Evolutionary conservation across 306 rosid species (phyloP).

Genomic region (Lithocarpus polystachyus): DNA sequence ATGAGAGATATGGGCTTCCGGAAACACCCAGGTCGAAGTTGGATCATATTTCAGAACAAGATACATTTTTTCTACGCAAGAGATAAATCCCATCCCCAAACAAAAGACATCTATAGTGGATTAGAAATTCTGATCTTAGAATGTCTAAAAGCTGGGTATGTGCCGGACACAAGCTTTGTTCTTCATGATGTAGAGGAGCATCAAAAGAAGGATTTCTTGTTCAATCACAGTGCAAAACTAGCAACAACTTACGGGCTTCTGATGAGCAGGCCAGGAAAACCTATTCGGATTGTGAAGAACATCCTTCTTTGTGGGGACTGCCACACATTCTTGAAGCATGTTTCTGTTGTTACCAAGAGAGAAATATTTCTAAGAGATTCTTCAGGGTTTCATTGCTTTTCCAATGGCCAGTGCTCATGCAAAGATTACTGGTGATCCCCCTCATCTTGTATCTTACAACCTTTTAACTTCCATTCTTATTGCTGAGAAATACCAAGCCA

Average conservation of each 20-base stretch:
- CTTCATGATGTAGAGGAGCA: slow-evolving; percentile 87
- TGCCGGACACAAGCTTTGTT: slow-evolving; percentile 72
- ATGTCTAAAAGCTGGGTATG: slow-evolving; percentile 76
- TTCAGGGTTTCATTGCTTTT: slow-evolving; percentile 82
- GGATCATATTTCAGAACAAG: slow-evolving; percentile 58
- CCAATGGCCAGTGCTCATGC: slow-evolving; percentile 76
- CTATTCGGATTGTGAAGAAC: slow-evolving; percentile 68
- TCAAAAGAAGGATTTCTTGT: slow-evolving; percentile 66
- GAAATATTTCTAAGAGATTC: slow-evolving; percentile 65
- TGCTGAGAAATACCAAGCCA: background rate
- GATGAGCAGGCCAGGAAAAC: slow-evolving; percentile 54
- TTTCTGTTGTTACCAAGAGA: slow-evolving; percentile 56
- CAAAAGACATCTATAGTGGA: slow-evolving; percentile 73
- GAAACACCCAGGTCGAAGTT: slow-evolving; percentile 76
- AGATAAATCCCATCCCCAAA: slow-evolving; percentile 73
- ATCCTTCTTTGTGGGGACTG: slow-evolving; percentile 85
- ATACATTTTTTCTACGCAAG: slow-evolving; percentile 76
- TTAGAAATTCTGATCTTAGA: slow-evolving; percentile 73
- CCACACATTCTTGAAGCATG: slow-evolving; percentile 70
- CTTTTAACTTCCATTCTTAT: background rate
- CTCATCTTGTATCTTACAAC: background rate
- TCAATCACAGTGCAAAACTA: slow-evolving; percentile 66
- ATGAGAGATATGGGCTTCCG: slow-evolving; percentile 72
- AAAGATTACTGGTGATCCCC: slow-evolving; percentile 59
- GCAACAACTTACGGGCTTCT: slow-evolving; percentile 76